Conservation (phyloP, 2,329 filamentous ascomycete species). For the Aspergillus quadrilineatus region DNA sequence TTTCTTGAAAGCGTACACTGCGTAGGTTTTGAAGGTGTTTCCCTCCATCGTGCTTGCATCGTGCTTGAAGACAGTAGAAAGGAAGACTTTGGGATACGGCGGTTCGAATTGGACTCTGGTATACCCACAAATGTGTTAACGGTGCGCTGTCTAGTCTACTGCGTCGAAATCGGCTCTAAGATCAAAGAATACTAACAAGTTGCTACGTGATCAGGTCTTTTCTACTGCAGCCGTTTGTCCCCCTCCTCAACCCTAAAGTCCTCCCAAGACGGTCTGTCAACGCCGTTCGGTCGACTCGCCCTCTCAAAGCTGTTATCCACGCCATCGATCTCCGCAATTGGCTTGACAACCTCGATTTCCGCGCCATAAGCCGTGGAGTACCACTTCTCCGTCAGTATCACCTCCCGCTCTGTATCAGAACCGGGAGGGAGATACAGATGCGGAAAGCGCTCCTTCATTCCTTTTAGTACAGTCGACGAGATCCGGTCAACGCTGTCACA, state of each 20-base stretch:
- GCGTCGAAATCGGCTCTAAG: no score
- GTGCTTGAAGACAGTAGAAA: no score
- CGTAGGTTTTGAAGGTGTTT: no score
- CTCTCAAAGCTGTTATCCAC: constrained; percentile 12
- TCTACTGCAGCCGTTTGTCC: constrained; percentile 1
- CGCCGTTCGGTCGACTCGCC: constrained; percentile 15
- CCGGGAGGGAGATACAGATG: constrained; percentile 50
- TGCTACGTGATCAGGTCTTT: no score
- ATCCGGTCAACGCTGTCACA: constrained; percentile 66
- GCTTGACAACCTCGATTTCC: constrained; percentile 14
- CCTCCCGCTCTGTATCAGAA: constrained; percentile 26
- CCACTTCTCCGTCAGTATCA: constrained; percentile 46
- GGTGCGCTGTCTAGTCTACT: no score
- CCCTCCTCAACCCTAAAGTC: constrained; percentile 3
- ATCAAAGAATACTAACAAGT: no score
- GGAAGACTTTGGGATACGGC: no score
- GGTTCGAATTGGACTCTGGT: no score
- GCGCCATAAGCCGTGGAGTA: constrained; percentile 5
- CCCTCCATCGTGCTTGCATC: no score
- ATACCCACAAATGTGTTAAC: no score
- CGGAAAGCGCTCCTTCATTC: constrained; percentile 54
- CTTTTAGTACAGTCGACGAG: constrained; percentile 57
- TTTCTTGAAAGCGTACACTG: no score
- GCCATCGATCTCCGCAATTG: constrained; percentile 14
- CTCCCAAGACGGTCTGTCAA: constrained; percentile 11